These are phyloP conservation scores for Vickermania spadyakhi DNA, from an alignment of 208 protist genomes.

Conservation along the genomic window DNA sequence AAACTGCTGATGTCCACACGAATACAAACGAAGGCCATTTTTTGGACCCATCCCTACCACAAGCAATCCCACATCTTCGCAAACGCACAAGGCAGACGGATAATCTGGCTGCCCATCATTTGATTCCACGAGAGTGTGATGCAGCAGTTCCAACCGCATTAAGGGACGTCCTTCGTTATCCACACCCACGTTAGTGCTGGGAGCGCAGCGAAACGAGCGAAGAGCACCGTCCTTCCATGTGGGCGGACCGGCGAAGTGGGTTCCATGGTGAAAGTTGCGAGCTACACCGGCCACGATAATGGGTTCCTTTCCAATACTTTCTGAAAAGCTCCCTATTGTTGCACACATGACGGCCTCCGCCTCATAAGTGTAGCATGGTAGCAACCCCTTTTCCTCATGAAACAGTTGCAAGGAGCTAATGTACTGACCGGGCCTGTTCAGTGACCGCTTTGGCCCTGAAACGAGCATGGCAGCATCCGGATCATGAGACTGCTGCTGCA, in stretches of 20 bases:
- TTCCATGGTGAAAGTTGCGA: slow-evolving; percentile 58
- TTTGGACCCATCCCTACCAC: slow-evolving; percentile 59
- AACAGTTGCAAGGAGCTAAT: slow-evolving; percentile 71
- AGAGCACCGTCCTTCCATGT: slow-evolving; percentile 49
- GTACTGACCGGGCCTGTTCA: slow-evolving; percentile 48
- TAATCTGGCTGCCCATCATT: slow-evolving; percentile 21
- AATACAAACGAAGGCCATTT: slow-evolving; percentile 69
- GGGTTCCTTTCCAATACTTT: slow-evolving; percentile 62
- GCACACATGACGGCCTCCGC: slow-evolving; percentile 53
- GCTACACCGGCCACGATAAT: slow-evolving; percentile 55
- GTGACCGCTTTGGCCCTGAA: slow-evolving; percentile 36
- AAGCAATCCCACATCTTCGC: slow-evolving; percentile 58
- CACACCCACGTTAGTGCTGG: slow-evolving; percentile 3
- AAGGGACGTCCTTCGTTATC: slow-evolving; percentile 3
- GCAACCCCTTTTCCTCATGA: slow-evolving; percentile 39
- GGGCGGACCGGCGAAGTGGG: slow-evolving; percentile 31
- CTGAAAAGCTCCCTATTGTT: slow-evolving; percentile 53
- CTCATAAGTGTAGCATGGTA: slow-evolving; percentile 54
- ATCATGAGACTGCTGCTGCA: slow-evolving; percentile 19
- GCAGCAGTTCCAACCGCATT: slow-evolving; percentile 49
- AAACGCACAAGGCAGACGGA: slow-evolving; percentile 65
- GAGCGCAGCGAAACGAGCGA: slow-evolving; percentile 36
- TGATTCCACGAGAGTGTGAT: slow-evolving; percentile 40
- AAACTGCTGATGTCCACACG: slow-evolving; percentile 54
- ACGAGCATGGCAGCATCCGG: slow-evolving; percentile 14